phyloP scores from a whole-genome alignment of 345 rosid species.

The Hibiscus syriacus region DNA sequence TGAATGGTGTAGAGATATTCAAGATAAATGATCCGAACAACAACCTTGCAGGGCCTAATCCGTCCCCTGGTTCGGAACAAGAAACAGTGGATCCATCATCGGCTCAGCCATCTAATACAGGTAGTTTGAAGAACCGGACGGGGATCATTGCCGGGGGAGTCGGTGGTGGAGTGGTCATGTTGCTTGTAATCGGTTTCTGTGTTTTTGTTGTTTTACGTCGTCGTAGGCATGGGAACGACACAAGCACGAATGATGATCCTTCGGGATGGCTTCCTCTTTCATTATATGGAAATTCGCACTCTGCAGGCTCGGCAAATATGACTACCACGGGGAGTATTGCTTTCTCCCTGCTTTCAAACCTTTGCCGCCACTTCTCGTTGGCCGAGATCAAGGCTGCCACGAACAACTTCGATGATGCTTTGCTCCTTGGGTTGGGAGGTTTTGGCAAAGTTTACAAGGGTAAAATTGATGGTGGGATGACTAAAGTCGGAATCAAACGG shows the following conservation, averaged over 20 bases:
- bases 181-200: constrained; percentile 45
- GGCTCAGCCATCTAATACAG: constrained; percentile 25
- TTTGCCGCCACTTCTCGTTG: constrained; percentile 96
- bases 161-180: constrained; percentile 56
- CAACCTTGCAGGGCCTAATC: constrained; percentile 88
- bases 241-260: constrained; percentile 80
- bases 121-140: constrained; percentile 35
- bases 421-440: constrained; percentile 93
- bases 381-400: constrained; percentile 97
- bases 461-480: constrained; percentile 78
- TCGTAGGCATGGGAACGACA: constrained; percentile 49
- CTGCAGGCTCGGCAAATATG: constrained; percentile 89
- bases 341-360: constrained; percentile 87
- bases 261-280: constrained; percentile 98
- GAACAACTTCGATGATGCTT: constrained; percentile 79
- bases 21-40: constrained; percentile 38
- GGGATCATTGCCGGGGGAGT: constrained; percentile 67
- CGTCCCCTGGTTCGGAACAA: constrained; percentile 54
- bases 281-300: constrained; percentile 88
- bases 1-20: constrained; percentile 89
- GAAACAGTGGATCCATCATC: constrained; percentile 34
- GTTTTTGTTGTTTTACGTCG: constrained; percentile 37
- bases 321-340: constrained; percentile 91
- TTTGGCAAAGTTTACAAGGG: constrained; percentile 96
- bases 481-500: constrained; percentile 93